phyloP scores from a whole-genome alignment of 1,139 yeast species.

The Scheffersomyces segobiensis region DNA sequence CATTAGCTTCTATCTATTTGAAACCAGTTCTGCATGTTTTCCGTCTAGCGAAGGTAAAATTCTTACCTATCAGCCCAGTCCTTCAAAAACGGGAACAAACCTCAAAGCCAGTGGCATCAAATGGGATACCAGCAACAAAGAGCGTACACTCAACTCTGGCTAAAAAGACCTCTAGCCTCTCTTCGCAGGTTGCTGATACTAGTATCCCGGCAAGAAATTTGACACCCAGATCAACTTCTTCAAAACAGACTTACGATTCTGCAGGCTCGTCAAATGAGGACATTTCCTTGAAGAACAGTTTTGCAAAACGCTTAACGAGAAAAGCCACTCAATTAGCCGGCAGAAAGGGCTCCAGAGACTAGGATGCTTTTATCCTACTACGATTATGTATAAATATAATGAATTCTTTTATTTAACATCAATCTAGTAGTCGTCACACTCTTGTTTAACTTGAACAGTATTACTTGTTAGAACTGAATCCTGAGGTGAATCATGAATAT shows the following conservation, averaged over 20 bases:
- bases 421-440: background rate
- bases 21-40: conserved; percentile 83
- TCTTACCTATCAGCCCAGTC: conserved; percentile 64
- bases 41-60: conserved; percentile 58
- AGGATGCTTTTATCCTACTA: conserved; percentile 1
- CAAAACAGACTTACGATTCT: conserved; percentile 8
- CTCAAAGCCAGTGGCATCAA: background rate
- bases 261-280: conserved; percentile 10
- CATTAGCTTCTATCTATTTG: conserved; percentile 79
- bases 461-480: background rate
- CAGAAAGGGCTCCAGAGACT: conserved; percentile 13
- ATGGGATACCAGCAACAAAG: background rate
- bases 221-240: background rate
- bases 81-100: conserved; percentile 31
- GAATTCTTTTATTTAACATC: background rate
- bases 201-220: background rate
- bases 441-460: background rate
- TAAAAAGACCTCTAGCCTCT: background rate
- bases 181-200: conserved; percentile 2
- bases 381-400: background rate
- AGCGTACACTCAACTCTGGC: background rate
- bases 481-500: background rate
- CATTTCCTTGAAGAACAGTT: conserved; percentile 19
- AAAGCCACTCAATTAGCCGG: conserved; percentile 33
- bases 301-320: conserved; percentile 31